Conservation (phyloP, 2,329 filamentous ascomycete species). For the Fusarium denticulatum region DNA sequence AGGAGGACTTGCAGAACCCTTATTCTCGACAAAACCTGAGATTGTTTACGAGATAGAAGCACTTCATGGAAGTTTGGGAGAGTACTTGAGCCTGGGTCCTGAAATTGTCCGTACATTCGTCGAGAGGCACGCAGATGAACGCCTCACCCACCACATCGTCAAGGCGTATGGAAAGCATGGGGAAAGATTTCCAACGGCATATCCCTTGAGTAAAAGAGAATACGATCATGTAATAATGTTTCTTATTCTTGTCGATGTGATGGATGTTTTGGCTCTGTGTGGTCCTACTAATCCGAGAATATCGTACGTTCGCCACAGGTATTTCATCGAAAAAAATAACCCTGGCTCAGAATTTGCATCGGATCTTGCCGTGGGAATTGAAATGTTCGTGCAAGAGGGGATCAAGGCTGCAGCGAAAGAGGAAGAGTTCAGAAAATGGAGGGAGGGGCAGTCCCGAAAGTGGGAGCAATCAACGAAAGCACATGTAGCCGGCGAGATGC, state of each 20-base stretch:
- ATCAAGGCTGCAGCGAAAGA: background rate
- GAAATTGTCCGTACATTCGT: background rate
- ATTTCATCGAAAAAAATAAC: background rate
- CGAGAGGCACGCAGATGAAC: fast-evolving
- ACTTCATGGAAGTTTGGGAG: background rate
- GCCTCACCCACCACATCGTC: fast-evolving
- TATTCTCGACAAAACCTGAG: background rate
- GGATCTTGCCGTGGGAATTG: background rate
- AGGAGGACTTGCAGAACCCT: background rate
- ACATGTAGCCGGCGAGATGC: fast-evolving
- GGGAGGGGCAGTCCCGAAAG: fast-evolving
- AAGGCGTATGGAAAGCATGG: background rate
- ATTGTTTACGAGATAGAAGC: background rate
- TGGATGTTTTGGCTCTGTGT: background rate
- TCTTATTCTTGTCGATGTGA: background rate
- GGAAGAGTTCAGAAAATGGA: background rate
- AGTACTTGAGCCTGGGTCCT: background rate
- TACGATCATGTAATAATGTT: fast-evolving
- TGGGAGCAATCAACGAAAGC: background rate
- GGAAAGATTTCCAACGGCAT: background rate
- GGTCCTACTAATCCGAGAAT: background rate
- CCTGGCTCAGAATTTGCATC: fast-evolving
- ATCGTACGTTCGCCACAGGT: fast-evolving
- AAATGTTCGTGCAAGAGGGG: background rate
- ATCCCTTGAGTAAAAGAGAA: background rate